Percentiles rank a stretch among this genome's conserved stretches.
Evolutionary conservation across 2,329 filamentous ascomycete species (phyloP).

Genomic region (Trichoderma polysporum): DNA sequence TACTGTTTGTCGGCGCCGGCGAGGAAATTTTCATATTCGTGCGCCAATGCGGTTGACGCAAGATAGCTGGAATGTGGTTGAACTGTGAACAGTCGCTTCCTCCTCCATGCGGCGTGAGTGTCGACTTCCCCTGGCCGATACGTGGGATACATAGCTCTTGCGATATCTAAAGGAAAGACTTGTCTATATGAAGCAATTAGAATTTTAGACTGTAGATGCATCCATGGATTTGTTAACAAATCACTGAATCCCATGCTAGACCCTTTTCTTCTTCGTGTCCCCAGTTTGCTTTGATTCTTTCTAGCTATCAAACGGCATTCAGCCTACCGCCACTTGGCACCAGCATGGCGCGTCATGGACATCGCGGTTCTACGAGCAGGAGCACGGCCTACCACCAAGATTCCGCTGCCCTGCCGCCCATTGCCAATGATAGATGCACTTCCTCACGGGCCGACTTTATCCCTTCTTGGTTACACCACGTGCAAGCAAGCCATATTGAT

Average conservation of each 20-base stretch:
- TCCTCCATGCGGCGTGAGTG: background rate
- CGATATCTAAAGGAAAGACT: background rate
- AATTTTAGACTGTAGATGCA: background rate
- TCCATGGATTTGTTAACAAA: background rate
- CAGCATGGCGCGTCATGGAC: conserved; percentile 10
- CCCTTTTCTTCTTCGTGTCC: background rate
- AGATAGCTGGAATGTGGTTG: background rate
- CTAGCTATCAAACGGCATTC: background rate
- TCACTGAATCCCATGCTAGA: background rate
- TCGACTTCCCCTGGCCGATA: background rate
- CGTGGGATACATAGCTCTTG: background rate
- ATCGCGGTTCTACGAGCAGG: background rate
- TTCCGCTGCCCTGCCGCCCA: background rate
- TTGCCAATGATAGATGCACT: background rate
- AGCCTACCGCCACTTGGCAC: background rate
- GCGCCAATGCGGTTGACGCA: no score
- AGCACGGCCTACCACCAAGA: background rate
- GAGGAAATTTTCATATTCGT: no score
- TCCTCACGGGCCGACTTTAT: background rate
- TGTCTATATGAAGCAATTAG: background rate
- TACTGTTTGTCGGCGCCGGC: no score
- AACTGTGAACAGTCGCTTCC: background rate
- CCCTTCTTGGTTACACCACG: conserved; percentile 17
- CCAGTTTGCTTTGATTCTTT: conserved; percentile 18
- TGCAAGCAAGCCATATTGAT: conserved; percentile 2